Evolutionary conservation across 352 stramenopile genomes (phyloP).

Genomic region (Pythium sukuiense): DNA sequence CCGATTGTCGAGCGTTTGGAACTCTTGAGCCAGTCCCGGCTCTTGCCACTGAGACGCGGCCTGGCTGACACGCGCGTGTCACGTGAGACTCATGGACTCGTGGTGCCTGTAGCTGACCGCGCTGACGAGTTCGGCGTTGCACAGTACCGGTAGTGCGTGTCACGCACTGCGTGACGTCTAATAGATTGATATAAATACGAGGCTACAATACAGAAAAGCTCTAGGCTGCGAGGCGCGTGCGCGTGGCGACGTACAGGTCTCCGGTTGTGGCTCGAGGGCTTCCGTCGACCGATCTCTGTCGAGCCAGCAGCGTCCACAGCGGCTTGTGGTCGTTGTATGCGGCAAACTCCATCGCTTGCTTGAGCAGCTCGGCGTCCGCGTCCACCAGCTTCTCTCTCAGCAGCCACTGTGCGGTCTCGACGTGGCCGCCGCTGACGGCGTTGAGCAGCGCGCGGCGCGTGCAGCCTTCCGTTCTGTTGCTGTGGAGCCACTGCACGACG

Average conservation of each 20-base stretch:
- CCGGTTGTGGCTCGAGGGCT: neutral
- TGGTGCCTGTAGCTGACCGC: too few species aligned
- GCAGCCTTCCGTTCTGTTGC: slow-evolving; percentile 11
- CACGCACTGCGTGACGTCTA: too few species aligned
- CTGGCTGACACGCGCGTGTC: neutral
- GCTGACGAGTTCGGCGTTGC: too few species aligned
- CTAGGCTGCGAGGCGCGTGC: neutral
- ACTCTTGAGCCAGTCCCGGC: neutral
- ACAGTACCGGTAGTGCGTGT: too few species aligned
- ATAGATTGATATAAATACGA: too few species aligned
- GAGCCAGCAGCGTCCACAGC: slow-evolving; percentile 7
- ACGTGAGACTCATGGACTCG: neutral
- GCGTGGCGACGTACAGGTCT: neutral
- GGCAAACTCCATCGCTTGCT: slow-evolving; percentile 14
- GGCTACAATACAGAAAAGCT: neutral
- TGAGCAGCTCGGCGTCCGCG: neutral
- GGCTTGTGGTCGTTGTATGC: slow-evolving; percentile 9
- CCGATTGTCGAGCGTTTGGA: neutral
- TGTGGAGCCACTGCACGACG: slow-evolving; percentile 15
- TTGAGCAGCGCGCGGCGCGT: slow-evolving; percentile 10
- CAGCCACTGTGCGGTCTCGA: slow-evolving; percentile 6
- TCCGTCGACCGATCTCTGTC: neutral
- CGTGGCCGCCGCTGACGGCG: slow-evolving; percentile 5
- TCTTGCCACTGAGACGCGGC: neutral
- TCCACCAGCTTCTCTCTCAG: neutral